A percentile compares a stretch with the other conserved stretches of the same genome.
Conservation (phyloP, 495 filamentous ascomycete genomes). For the Peziza echinospora region DNA sequence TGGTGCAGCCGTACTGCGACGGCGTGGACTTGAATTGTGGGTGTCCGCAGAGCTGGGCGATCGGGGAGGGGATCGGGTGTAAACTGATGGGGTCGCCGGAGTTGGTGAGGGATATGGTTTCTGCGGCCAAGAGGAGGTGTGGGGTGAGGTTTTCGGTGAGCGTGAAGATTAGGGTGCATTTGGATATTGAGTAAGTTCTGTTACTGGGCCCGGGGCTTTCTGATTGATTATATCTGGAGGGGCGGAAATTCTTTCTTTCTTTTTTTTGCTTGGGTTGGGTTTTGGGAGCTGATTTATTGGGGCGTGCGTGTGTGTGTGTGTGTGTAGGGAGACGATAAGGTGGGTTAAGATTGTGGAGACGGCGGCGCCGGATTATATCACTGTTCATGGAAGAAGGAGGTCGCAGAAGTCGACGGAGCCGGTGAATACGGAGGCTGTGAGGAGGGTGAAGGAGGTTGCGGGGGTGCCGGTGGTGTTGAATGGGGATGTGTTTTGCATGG, state of each 20-base stretch:
- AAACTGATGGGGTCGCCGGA: slow-evolving; percentile 38
- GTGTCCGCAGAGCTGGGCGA: slow-evolving; percentile 48
- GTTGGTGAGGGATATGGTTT: slow-evolving; percentile 37
- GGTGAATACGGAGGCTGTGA: slow-evolving; percentile 38
- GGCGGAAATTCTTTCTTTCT: neutral
- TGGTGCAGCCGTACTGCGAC: slow-evolving; percentile 35
- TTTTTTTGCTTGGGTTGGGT: neutral
- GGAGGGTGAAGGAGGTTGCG: slow-evolving; percentile 26
- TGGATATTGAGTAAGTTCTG: slow-evolving; percentile 27
- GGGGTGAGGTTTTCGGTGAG: slow-evolving; percentile 28
- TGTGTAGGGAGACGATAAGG: slow-evolving; percentile 14
- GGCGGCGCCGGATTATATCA: slow-evolving; percentile 32
- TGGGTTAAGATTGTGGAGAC: slow-evolving; percentile 18
- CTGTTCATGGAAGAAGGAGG: slow-evolving; percentile 39
- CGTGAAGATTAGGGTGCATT: slow-evolving; percentile 44
- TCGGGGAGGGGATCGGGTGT: slow-evolving; percentile 38
- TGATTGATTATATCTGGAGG: neutral
- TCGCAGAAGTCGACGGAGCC: slow-evolving; percentile 32
- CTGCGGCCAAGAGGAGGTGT: slow-evolving; percentile 25
- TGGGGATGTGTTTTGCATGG: slow-evolving; percentile 37
- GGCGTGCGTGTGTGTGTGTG: too few species aligned
- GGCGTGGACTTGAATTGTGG: slow-evolving; percentile 50
- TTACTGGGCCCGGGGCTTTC: neutral
- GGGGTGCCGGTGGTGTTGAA: slow-evolving; percentile 37
- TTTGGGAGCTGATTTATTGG: neutral